These are phyloP conservation scores for Pseudogymnoascus sp. DNA, from an alignment of 2,329 filamentous ascomycete species.

Conservation along the genomic window DNA sequence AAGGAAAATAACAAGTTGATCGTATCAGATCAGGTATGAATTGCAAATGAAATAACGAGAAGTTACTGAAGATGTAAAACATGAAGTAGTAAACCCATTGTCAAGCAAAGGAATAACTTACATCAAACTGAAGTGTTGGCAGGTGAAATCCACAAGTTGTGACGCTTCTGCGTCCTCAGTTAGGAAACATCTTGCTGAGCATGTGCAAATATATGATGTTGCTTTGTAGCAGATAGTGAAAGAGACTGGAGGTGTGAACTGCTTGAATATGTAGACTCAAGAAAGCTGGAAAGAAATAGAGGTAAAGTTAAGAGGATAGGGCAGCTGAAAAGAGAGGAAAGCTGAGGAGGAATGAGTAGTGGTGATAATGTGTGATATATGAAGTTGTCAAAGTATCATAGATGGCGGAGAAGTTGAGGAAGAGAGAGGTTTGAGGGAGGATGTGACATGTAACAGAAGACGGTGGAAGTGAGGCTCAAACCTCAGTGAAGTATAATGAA, in stretches of 20 bases:
- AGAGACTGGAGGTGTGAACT: background rate
- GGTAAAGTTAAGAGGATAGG: background rate
- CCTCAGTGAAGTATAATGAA: background rate
- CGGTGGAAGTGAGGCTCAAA: background rate
- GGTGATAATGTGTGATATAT: background rate
- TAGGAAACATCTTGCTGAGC: background rate
- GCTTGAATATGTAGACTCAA: background rate
- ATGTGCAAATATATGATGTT: background rate
- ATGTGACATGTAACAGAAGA: background rate
- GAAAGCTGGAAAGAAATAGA: background rate
- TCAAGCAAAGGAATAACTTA: background rate
- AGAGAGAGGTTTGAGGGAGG: background rate
- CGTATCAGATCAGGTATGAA: background rate
- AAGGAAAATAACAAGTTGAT: background rate
- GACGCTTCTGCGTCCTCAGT: background rate
- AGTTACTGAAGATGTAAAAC: background rate
- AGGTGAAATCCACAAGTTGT: background rate
- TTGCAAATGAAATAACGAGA: background rate
- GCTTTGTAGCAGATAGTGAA: background rate
- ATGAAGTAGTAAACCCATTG: background rate
- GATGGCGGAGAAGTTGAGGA: background rate
- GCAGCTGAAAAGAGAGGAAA: background rate
- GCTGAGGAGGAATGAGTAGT: background rate
- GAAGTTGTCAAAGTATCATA: background rate
- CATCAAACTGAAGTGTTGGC: background rate